phyloP scores from a whole-genome alignment of 257 asterid genomes.

The Phtheirospermum japonicum region DNA sequence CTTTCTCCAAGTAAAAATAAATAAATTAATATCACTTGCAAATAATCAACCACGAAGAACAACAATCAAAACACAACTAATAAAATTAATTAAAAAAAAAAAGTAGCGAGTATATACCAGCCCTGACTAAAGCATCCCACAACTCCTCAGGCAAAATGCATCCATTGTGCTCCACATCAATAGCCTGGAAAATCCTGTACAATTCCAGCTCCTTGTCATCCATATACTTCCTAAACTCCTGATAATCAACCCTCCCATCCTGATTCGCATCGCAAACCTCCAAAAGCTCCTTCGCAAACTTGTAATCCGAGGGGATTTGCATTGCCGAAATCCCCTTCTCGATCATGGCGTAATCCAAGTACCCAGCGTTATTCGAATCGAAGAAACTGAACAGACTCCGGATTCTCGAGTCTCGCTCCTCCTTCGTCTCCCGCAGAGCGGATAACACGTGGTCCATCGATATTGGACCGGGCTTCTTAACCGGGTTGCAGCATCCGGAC shows the following conservation, averaged over 20 bases:
- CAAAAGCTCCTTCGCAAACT: constrained; percentile 91
- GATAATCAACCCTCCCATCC: constrained; percentile 94
- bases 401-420: constrained; percentile 77
- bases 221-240: constrained; percentile 91
- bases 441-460: constrained; percentile 85
- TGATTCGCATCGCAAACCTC: constrained; percentile 78
- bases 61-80: not conserved
- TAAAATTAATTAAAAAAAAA: not conserved
- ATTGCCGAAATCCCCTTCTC: constrained; percentile 87
- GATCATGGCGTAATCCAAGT: constrained; percentile 65
- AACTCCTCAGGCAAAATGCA: constrained; percentile 96
- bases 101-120: constrained; percentile 39
- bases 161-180: constrained; percentile 93
- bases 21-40: not conserved
- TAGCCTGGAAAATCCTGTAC: constrained; percentile 91
- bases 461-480: constrained; percentile 74
- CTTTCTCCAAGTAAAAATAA: too few species aligned
- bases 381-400: constrained; percentile 71
- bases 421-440: constrained; percentile 78
- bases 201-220: constrained; percentile 94
- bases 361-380: constrained; percentile 65
- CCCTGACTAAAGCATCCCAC: constrained; percentile 93
- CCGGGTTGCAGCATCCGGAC: constrained; percentile 79
- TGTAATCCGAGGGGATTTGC: constrained; percentile 90
- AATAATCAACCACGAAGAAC: not conserved